Base-by-base conservation (phyloP, 2,329 filamentous ascomycete genomes). In the Aschersonia sp. region DNA sequence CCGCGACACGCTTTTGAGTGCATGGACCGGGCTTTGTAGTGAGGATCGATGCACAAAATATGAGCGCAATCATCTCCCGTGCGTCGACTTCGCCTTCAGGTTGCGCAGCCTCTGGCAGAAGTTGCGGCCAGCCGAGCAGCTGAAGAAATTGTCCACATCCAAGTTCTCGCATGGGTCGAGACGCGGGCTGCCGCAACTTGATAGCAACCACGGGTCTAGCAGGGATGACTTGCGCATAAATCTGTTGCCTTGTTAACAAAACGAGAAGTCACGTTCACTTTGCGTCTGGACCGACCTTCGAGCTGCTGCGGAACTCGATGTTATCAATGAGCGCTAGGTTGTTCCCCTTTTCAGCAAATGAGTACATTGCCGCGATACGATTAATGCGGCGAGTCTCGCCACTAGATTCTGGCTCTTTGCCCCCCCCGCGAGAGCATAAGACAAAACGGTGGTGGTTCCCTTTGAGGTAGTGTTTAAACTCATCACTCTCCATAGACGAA, bases 261-360 rank as follows among this genome's bases (percentile, higher is more conserved):
- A 9, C 12, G 35, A 38, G 35, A 7, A 9, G 35, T 12, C 35
- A 12, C 35, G 35, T 12, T 9, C 7, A 38, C 3, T 12, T 12
- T 38, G 3, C 20, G 20, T 20, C 20, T 20, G 20, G 20, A 12
- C 35, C 12, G 35, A 38, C 35, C 35, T 38, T 38, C 12, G 35
- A 38, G 35, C 35, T 38, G 35, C 35, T 38, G 7, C 35, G 35
- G 3, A 77, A 83, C 46, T 80, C 73, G 9, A 85, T 58, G 35
- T 71, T 74, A 50, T 86, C 81, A 43, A 85, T 68, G 30, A 85
- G 63, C 1, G 77, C 79, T 5, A 82, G 67, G 55, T 78, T 82
- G 57, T 74, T 78, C 0, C 77, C 74, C n/a, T 65, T 62, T 0
- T 57, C 58, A 46, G 79, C 69, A 50, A 47, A 38, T 12, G 12